Base-by-base conservation (phyloP, 2,329 filamentous ascomycete species). In the Ophiostoma ips region DNA sequence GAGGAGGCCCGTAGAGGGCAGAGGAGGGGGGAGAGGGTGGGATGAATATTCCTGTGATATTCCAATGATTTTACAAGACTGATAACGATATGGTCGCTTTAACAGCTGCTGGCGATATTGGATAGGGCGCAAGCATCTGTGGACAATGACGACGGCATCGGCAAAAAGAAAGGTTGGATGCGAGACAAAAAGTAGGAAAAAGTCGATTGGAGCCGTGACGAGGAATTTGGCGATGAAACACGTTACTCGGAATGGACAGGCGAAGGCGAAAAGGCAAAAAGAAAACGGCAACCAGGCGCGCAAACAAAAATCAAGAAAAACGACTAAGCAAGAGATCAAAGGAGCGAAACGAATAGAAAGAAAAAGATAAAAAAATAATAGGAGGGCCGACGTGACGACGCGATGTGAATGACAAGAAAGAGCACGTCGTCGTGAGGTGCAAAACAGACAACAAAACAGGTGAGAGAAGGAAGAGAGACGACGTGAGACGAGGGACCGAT, bases 271-370 rank as follows among this genome's bases (percentile, higher is more conserved):
- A n/a, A n/a, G n/a, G n/a, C n/a, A n/a, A n/a, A n/a, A n/a, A n/a
- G n/a, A n/a, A n/a, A 43, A 45, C 44, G 40, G 49, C 44, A 50
- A 50, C 49, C 49, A 50, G 50, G 50, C 47, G 50, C 40, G 47
- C 13, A 46, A 46, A 44, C 40, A 43, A 43, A 11, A 15, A 41
- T 30, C 35, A 44, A 35, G 30, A 44, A 44, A 34, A 12, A 19
- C 21, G 28, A 34, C 2, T 36, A 16, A 45, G 19, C 10, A 45
- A 19, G n/a, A 36, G 34, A 31, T n/a, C 12, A 47, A 24, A 19
- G 43, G 34, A 35, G n/a, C 34, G 10, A 36, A 44, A 46, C 38
- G 16, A 40, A 31, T 16, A 36, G 6, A 40, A n/a, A 40, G 18
- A 3, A 40, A 1, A 18, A 40, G 9, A 21, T 9, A 19, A 5